Evolutionary conservation across 179 eudicot species (phyloP).

Genomic region (Amaranthus tricolor): DNA sequence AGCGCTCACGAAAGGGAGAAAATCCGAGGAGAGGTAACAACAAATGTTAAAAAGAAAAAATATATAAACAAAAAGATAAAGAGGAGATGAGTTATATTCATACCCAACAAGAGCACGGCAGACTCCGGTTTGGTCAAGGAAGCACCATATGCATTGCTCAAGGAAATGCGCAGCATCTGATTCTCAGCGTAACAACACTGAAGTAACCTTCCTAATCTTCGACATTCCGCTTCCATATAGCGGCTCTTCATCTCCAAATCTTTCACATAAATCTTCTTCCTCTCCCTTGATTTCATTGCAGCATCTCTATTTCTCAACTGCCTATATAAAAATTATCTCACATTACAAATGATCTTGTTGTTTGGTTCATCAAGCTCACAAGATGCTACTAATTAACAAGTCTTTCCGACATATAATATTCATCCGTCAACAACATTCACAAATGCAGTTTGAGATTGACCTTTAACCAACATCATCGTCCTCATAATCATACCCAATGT

Average conservation of each 20-base stretch:
- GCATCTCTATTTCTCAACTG: constrained; percentile 85
- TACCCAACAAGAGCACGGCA: constrained; percentile 98
- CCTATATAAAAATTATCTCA: constrained; percentile 36
- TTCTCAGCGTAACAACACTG: constrained; percentile 80
- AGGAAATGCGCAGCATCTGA: constrained; percentile 72
- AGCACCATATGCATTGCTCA: constrained; percentile 58
- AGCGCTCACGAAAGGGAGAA: background rate
- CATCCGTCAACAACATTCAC: background rate
- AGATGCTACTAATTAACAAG: background rate
- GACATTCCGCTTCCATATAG: constrained; percentile 83
- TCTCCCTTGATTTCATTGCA: constrained; percentile 83
- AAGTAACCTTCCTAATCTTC: constrained; percentile 71
- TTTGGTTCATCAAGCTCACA: background rate
- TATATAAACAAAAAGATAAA: background rate
- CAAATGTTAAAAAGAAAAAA: background rate
- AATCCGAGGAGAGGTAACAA: background rate
- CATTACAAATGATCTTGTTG: background rate
- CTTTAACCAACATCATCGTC: background rate
- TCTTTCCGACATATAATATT: too few relatives aligned
- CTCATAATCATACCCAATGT: too few relatives aligned
- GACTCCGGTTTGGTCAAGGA: constrained; percentile 91
- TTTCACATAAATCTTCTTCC: constrained; percentile 72
- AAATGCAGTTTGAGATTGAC: background rate
- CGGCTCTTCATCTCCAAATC: constrained; percentile 81
- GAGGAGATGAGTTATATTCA: constrained; percentile 6